Conservation (phyloP, 192 early-diverging fungal genomes). For the Coemansia biformis region DNA sequence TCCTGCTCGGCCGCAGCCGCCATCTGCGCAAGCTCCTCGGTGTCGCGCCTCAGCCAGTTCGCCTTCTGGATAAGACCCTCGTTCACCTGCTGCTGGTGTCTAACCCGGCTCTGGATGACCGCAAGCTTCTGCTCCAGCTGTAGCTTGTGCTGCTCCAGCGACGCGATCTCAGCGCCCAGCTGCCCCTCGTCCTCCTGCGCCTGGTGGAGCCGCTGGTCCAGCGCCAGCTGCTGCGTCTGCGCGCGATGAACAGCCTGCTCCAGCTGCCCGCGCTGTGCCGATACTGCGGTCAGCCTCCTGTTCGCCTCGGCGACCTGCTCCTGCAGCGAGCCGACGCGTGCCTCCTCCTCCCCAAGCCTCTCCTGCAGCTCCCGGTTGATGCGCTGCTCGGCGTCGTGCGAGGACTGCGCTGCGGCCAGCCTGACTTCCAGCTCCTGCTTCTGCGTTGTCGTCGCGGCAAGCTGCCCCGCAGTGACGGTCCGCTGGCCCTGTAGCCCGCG, state of each 20-base stretch:
- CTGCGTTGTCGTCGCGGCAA: slow-evolving; percentile 28
- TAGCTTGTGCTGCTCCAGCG: slow-evolving; percentile 33
- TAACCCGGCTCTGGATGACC: slow-evolving; percentile 20
- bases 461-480: slow-evolving; percentile 16
- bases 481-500: slow-evolving; percentile 45
- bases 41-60: slow-evolving; percentile 10
- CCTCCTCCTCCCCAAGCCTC: slow-evolving; percentile 35
- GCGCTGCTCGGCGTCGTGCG: slow-evolving; percentile 44
- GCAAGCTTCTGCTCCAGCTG: slow-evolving; percentile 21
- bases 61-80: slow-evolving; percentile 7
- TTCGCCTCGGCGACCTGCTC: slow-evolving; percentile 33
- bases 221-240: slow-evolving; percentile 38
- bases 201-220: slow-evolving; percentile 33
- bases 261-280: slow-evolving; percentile 36
- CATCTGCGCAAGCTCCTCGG: slow-evolving; percentile 16
- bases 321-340: slow-evolving; percentile 20
- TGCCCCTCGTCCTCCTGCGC: slow-evolving; percentile 43
- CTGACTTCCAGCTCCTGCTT: slow-evolving; percentile 49
- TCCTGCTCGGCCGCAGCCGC: slow-evolving; percentile 10
- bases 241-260: slow-evolving; percentile 42
- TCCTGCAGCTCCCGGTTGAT: slow-evolving; percentile 50
- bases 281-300: slow-evolving; percentile 26
- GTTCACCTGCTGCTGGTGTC: slow-evolving; percentile 24
- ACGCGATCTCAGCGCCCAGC: slow-evolving; percentile 24
- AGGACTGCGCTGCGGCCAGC: slow-evolving; percentile 36